Evolutionary conservation across 2,329 filamentous ascomycete species (phyloP), one percentile per base, ranked within the genome.

Genomic region (Trichoderma brevicompactum): DNA sequence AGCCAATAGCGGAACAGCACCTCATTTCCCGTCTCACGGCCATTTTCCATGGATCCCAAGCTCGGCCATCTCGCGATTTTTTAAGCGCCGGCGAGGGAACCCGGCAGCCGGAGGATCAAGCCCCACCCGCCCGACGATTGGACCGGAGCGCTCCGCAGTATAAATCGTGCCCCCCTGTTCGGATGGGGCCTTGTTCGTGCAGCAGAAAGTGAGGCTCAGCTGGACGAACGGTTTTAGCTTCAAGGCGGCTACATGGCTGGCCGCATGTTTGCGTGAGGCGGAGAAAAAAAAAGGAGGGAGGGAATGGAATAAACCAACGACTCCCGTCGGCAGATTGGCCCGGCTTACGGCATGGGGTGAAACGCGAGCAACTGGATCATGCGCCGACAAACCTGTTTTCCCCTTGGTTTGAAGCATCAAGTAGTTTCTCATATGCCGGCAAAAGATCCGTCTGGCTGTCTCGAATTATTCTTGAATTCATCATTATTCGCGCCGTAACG

Each of bases 61-160:
- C 15, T 15, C 41, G 15, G 17, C 13, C 32, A 17, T 12, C 5
- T 38, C 1, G n/a, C 49, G 32, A 19, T 12, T 15, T n/a, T 17
- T 60, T 67, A 67, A 65, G 61, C 65, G 65, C 65, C 55, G 49
- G 54, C 15, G 5, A 34, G 38, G 19, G 28, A 23, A 43, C 36
- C 54, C 54, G 61, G 53, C 52, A 28, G 64, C 64, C 64, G 56
- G 65, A 66, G 44, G 46, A 50, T 52, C 40, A 19, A 13, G 65
- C 65, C 59, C 65, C 65, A 66, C 59, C 36, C 12, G 10, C 55
- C 64, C 15, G 64, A 48, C 56, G 49, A 65, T 65, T 65, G 64
- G 64, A 54, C 48, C 48, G 48, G 49, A 61, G 44, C 7, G 56
- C 49, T 65, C 59, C 59, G 34, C 32, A 40, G 15, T 3, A 34